phyloP scores from a whole-genome alignment of 108 stramenopile genomes.

The Chaetoceros muelleri region DNA sequence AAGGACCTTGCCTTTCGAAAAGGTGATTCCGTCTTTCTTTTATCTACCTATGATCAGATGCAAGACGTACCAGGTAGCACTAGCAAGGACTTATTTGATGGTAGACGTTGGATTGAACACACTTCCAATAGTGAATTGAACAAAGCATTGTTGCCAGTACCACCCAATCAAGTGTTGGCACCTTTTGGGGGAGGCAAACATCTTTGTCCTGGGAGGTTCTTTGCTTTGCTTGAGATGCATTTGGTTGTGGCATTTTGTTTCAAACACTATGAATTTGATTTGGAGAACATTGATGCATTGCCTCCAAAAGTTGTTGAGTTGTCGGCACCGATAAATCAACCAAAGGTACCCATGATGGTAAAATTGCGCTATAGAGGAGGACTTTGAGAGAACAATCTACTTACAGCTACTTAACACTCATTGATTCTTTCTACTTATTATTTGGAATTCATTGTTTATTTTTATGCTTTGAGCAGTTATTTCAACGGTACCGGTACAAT shows the following conservation, averaged over 20 bases:
- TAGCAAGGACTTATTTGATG: neutral
- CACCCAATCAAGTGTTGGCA: neutral
- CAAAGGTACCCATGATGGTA: neutral
- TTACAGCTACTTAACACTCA: too few species aligned
- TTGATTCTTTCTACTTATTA: too few species aligned
- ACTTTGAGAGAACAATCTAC: too few species aligned
- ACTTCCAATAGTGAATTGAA: neutral
- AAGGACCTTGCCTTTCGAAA: neutral
- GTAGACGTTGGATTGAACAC: neutral
- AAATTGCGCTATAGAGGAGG: too few species aligned
- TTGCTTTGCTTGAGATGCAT: neutral
- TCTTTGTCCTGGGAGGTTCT: neutral
- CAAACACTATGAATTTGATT: neutral
- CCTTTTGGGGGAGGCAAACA: neutral
- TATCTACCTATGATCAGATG: neutral
- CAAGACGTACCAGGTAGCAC: neutral
- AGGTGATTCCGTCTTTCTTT: neutral
- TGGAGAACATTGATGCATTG: neutral
- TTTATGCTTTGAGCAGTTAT: too few species aligned
- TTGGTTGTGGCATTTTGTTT: neutral
- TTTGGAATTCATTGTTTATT: too few species aligned
- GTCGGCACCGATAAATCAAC: neutral
- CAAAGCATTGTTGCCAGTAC: neutral
- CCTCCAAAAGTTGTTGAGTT: neutral
- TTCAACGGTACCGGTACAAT: too few species aligned